phyloP scores from a whole-genome alignment of 2,329 filamentous ascomycete genomes.

The Achaetomium macrosporum region DNA sequence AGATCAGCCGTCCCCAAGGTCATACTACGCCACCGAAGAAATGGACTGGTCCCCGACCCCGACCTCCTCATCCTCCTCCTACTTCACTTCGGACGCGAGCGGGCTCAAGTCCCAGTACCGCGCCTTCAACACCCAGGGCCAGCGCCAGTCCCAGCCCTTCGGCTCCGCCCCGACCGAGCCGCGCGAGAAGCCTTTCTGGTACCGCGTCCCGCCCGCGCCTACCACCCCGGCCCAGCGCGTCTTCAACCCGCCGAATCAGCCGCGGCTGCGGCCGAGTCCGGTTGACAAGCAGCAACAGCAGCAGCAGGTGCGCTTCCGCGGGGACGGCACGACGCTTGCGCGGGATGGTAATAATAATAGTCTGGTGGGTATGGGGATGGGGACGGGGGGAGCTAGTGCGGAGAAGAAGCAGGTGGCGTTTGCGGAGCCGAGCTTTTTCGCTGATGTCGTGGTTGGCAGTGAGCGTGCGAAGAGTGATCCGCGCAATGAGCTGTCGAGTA shows the following conservation, averaged over 20 bases:
- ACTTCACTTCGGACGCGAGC: background rate
- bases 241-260: slow-evolving; percentile 55
- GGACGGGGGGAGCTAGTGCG: background rate
- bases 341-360: background rate
- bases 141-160: slow-evolving; percentile 38
- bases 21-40: slow-evolving; percentile 38
- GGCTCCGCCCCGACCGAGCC: slow-evolving; percentile 40
- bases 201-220: slow-evolving; percentile 63
- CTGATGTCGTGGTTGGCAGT: slow-evolving; percentile 30
- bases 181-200: slow-evolving; percentile 57
- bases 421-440: slow-evolving; percentile 57
- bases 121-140: slow-evolving; percentile 45
- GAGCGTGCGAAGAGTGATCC: slow-evolving; percentile 31
- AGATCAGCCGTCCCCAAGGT: slow-evolving; percentile 1
- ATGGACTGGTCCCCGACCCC: slow-evolving; percentile 70
- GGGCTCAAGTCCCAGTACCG: slow-evolving; percentile 33
- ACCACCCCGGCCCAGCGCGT: slow-evolving; percentile 57
- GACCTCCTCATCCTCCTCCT: background rate
- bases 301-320: slow-evolving; percentile 45
- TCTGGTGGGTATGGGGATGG: slow-evolving; percentile 11
- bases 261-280: slow-evolving; percentile 44
- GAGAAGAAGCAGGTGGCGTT: slow-evolving; percentile 37
- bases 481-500: slow-evolving; percentile 38
- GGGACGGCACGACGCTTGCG: slow-evolving; percentile 10
- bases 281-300: slow-evolving; percentile 27